Evolutionary conservation across 163 green algal species (phyloP), one percentile per base, ranked within the genome.

Genomic region (Dunaliella salina): DNA sequence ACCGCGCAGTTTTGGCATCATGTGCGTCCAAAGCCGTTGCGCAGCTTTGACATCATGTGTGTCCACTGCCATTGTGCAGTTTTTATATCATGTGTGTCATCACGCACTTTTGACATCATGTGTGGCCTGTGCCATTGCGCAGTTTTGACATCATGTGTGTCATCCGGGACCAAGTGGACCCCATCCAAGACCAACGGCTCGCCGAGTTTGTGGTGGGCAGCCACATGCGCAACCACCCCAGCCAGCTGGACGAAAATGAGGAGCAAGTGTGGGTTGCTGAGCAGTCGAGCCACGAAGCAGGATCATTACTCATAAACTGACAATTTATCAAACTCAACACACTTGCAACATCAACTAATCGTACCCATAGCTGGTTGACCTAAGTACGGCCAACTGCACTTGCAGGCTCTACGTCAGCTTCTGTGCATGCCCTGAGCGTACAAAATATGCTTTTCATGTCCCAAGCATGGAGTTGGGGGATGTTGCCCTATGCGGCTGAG

Each of bases 71-170:
- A n/a, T n/a, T n/a, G 35, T 83, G 40, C 93, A 96, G 94, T 40
- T 99, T 99, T 86, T 96, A 99, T 90, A 91, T 97, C 35, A 92
- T 99, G 81, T 98, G 96, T 85, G 97, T 99, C 29, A 94, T 99
- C n/a, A 33, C 84, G 40, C 93, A 96, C 94, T 40, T 99, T 99
- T 86, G 97, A 99, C 91, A 91, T 97, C 35, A 92, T 99, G 81
- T 5, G 11, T 33, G 11, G 3, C 63, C n/a, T 30, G 12, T 50
- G 40, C 40, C 40, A 50, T 8, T 50, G 35, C 84, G 40, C 93
- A 96, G 94, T 40, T 99, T 99, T 86, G 97, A 99, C 91, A 91
- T 97, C 35, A 92, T 99, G 81, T 98, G 96, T 85, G 97, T 99
- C 29, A 94, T 99, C n/a, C 93, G 95, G 80, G 97, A 99, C 88